Percentiles rank a stretch among this genome's conserved stretches.
Evolutionary conservation across 1,284 basidiomycete species (phyloP).

Genomic region (Ustilago crameri): DNA sequence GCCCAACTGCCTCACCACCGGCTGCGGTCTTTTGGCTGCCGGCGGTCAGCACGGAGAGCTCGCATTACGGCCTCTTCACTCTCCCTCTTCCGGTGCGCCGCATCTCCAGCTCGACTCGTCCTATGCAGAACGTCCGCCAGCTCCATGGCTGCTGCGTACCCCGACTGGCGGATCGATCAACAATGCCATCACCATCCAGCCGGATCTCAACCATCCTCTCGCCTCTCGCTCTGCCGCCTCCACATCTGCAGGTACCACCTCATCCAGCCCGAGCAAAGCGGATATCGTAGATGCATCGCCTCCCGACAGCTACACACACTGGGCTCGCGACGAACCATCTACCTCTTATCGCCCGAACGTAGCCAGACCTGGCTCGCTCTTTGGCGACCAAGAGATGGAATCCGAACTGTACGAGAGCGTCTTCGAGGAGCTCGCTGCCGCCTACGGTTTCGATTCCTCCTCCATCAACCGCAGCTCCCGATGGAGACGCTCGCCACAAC

Average conservation of each 20-base stretch:
- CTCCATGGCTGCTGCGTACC: slow-evolving; percentile 69
- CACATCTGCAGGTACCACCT: not conserved
- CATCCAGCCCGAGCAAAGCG: slow-evolving; percentile 8
- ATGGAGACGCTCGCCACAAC: slow-evolving; percentile 17
- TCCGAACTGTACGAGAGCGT: slow-evolving; percentile 40
- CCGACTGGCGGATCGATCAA: slow-evolving; percentile 79
- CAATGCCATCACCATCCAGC: slow-evolving; percentile 76
- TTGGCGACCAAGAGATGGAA: slow-evolving; percentile 45
- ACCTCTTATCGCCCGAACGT: slow-evolving; percentile 6
- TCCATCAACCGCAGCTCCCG: slow-evolving; percentile 28
- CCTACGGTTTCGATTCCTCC: slow-evolving; percentile 38
- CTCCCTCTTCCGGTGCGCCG: slow-evolving; percentile 15
- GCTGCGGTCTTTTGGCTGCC: slow-evolving; percentile 77
- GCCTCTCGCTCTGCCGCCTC: slow-evolving; percentile 6
- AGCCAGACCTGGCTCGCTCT: slow-evolving; percentile 31
- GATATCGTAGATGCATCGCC: slow-evolving; percentile 18
- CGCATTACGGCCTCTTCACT: slow-evolving; percentile 74
- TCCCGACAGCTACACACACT: slow-evolving; percentile 10
- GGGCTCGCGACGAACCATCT: slow-evolving; percentile 37
- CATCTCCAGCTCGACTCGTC: slow-evolving; percentile 15
- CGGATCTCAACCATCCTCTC: slow-evolving; percentile 28
- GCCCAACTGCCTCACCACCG: slow-evolving; percentile 72
- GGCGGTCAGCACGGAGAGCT: slow-evolving; percentile 85
- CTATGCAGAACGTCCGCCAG: slow-evolving; percentile 32
- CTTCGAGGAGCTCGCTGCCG: slow-evolving; percentile 42